Evolutionary conservation across 1,284 basidiomycete species (phyloP).

Genomic region (Gymnopus androsaceus): DNA sequence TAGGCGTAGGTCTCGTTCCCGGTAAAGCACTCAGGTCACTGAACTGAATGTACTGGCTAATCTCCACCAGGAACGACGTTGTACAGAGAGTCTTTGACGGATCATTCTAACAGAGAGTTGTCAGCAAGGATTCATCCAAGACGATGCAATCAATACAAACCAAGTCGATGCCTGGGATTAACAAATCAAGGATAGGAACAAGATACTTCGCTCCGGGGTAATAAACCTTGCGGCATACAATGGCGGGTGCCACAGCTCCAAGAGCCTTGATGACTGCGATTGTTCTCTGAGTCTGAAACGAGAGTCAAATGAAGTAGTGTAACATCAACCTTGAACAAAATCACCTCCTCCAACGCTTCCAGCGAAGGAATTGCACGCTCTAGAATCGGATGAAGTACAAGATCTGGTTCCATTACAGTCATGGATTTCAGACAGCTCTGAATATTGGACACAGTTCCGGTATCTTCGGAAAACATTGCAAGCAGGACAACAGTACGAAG

Average conservation of each 20-base stretch:
- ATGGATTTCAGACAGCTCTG: constrained; percentile 75
- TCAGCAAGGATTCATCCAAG: constrained; percentile 1
- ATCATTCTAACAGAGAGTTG: constrained; percentile 63
- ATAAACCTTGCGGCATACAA: constrained; percentile 78
- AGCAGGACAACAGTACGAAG: constrained; percentile 83
- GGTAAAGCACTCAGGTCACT: constrained; percentile 65
- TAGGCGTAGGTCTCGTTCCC: constrained; percentile 23
- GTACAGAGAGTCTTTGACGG: constrained; percentile 86
- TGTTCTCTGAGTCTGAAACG: constrained; percentile 74
- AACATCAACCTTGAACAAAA: constrained; percentile 21
- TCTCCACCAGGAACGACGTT: constrained; percentile 75
- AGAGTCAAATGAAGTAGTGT: constrained; percentile 10
- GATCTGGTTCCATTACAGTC: constrained; percentile 84
- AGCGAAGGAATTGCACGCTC: constrained; percentile 87
- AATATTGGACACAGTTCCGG: constrained; percentile 62
- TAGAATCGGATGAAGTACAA: constrained; percentile 83
- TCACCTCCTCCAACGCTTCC: constrained; percentile 82
- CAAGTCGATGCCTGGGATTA: constrained; percentile 84
- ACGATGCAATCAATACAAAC: constrained; percentile 32
- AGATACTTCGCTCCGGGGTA: constrained; percentile 83
- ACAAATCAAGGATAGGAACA: constrained; percentile 81
- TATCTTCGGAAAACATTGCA: constrained; percentile 88
- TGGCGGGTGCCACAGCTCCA: constrained; percentile 75
- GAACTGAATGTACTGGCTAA: constrained; percentile 82
- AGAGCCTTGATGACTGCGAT: constrained; percentile 86